These are phyloP conservation scores for Xylaria sp. DNA, from an alignment of 2,329 filamentous ascomycete species.

Conservation along the genomic window DNA sequence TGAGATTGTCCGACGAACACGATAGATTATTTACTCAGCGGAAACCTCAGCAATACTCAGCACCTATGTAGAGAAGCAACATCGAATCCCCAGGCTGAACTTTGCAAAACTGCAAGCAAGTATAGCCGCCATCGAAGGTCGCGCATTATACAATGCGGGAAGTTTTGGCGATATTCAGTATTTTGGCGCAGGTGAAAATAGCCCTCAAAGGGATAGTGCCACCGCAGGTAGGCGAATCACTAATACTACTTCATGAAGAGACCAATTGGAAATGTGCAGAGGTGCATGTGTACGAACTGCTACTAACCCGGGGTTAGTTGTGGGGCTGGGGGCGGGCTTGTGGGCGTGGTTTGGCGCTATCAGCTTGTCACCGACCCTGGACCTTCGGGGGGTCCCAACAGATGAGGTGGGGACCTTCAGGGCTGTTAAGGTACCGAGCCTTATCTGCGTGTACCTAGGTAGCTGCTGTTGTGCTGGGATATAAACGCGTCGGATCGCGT, in stretches of 20 bases:
- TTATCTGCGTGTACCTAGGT: not conserved
- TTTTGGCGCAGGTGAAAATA: too few relatives aligned
- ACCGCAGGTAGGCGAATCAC: too few relatives aligned
- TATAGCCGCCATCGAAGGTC: constrained; percentile 7
- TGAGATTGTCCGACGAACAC: too few relatives aligned
- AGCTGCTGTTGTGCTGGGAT: not conserved
- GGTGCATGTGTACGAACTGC: constrained; percentile 1
- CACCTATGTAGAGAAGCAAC: too few relatives aligned
- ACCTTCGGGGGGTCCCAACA: too few relatives aligned
- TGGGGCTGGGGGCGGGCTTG: not conserved
- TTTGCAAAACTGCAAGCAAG: too few relatives aligned
- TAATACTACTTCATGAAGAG: too few relatives aligned
- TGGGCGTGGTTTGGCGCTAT: not conserved
- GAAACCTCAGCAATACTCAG: not conserved
- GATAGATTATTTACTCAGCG: too few relatives aligned
- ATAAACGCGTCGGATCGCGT: constrained; percentile 36
- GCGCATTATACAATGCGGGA: not conserved
- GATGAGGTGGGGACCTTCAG: too few relatives aligned
- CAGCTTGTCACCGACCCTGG: not conserved
- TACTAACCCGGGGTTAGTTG: not conserved
- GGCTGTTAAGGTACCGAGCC: too few relatives aligned
- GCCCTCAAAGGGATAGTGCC: too few relatives aligned
- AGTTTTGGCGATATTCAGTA: not conserved
- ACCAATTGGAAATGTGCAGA: not conserved
- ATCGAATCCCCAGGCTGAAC: too few relatives aligned